Percentiles rank a stretch among this genome's conserved stretches.
phyloP scores from a whole-genome alignment of 192 early-diverging fungal species.

The Linnemannia exigua region DNA sequence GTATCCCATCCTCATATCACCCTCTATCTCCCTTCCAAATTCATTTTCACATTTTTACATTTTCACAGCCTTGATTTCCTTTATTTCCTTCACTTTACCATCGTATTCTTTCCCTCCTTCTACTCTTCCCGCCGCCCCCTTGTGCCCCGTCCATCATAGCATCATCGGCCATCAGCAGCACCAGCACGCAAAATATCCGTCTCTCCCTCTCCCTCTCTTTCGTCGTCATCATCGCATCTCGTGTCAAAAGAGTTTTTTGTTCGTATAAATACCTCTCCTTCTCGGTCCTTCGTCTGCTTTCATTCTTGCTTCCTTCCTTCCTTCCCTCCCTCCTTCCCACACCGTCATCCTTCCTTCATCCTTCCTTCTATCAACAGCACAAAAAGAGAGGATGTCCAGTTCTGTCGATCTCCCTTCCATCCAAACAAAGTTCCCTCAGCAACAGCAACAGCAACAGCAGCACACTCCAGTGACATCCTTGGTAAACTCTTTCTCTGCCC shows the following conservation, averaged over 20 bases:
- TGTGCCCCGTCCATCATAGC: not conserved
- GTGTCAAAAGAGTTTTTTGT: too few relatives aligned
- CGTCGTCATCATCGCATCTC: not conserved
- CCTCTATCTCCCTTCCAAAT: too few relatives aligned
- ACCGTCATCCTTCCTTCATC: not conserved
- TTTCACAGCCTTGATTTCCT: too few relatives aligned
- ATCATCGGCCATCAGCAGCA: not conserved
- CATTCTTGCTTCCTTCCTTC: not conserved
- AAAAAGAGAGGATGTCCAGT: conserved; percentile 25
- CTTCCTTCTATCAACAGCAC: not conserved
- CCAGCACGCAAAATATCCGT: not conserved
- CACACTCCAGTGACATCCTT: not conserved
- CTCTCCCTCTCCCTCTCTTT: too few relatives aligned
- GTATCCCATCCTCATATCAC: too few relatives aligned
- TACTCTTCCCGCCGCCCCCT: not conserved
- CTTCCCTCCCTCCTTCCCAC: not conserved
- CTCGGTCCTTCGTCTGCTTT: not conserved
- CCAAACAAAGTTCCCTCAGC: conserved; percentile 30
- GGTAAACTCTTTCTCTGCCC: not conserved
- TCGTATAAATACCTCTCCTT: not conserved
- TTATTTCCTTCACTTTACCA: too few relatives aligned
- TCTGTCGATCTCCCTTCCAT: conserved; percentile 39
- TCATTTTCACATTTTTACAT: too few relatives aligned
- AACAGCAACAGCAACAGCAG: not conserved
- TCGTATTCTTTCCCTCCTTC: too few relatives aligned